Conservation (phyloP, 257 asterid genomes). For the Solanum raphanifolium region DNA sequence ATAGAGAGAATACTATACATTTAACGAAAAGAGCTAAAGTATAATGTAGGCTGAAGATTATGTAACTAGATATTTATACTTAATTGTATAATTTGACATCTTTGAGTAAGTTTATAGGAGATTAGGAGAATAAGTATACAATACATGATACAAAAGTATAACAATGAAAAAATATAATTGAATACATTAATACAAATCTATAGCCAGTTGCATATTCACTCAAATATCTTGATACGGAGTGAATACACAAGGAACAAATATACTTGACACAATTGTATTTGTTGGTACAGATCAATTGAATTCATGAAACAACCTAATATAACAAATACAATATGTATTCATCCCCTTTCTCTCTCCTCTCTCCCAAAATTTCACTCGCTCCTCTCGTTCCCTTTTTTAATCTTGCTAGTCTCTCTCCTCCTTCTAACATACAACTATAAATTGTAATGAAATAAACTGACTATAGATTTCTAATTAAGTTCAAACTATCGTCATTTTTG, state of each 20-base stretch:
- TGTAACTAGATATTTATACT: not conserved
- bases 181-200: not conserved
- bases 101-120: not conserved
- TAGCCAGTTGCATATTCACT: not conserved
- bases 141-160: no score
- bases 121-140: not conserved
- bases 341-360: no score
- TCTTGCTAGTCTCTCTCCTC: not conserved
- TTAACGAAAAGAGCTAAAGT: not conserved
- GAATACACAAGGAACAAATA: not conserved
- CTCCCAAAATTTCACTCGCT: not conserved
- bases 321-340: no score
- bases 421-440: no score
- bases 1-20: no score
- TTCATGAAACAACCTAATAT: no score
- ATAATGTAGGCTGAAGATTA: not conserved
- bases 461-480: no score
- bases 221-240: not conserved
- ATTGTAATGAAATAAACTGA: no score
- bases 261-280: no score
- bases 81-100: not conserved
- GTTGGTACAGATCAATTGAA: not conserved
- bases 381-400: no score
- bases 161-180: not conserved
- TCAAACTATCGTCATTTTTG: no score